These are phyloP conservation scores for Pleurotus ostreatus DNA, from an alignment of 768 basidiomycete genomes.

Conservation along the genomic window DNA sequence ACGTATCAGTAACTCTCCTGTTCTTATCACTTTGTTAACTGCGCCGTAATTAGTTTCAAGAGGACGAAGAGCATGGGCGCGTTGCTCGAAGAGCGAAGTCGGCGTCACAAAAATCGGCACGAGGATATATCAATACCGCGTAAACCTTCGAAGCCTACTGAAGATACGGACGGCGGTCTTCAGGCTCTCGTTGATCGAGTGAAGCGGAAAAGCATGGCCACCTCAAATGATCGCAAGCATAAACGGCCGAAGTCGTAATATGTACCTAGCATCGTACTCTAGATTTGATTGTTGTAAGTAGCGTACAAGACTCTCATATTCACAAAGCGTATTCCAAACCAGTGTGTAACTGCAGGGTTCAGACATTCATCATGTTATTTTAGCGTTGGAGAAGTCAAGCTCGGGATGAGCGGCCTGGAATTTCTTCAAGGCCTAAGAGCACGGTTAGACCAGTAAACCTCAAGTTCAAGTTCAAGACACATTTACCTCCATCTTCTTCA, in stretches of 20 bases:
- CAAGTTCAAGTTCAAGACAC: background rate
- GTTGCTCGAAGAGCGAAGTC: constrained; percentile 80
- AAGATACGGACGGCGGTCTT: constrained; percentile 35
- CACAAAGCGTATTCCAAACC: background rate
- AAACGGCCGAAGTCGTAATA: constrained; percentile 38
- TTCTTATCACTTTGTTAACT: constrained; percentile 2
- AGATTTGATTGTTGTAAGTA: too few relatives aligned
- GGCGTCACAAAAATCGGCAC: constrained; percentile 43
- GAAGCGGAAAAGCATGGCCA: constrained; percentile 66
- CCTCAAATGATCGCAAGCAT: constrained; percentile 17
- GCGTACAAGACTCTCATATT: background rate
- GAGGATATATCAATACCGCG: constrained; percentile 13
- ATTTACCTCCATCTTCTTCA: constrained; percentile 85
- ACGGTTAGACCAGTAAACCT: constrained; percentile 1
- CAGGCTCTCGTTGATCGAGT: constrained; percentile 78
- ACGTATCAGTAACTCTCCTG: constrained; percentile 26
- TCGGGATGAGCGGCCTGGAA: constrained; percentile 92
- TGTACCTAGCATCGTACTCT: background rate
- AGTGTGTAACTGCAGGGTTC: background rate
- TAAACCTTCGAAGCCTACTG: constrained; percentile 12
- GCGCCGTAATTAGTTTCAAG: constrained; percentile 61
- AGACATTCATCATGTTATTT: constrained; percentile 54
- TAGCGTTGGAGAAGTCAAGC: constrained; percentile 90
- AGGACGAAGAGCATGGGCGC: constrained; percentile 89
- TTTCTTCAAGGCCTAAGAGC: constrained; percentile 68